A percentile compares a stretch with the other conserved stretches of the same genome.
These are phyloP conservation scores for Geotrichum aggregatum DNA, from an alignment of 1,139 yeast species.

Conservation along the genomic window DNA sequence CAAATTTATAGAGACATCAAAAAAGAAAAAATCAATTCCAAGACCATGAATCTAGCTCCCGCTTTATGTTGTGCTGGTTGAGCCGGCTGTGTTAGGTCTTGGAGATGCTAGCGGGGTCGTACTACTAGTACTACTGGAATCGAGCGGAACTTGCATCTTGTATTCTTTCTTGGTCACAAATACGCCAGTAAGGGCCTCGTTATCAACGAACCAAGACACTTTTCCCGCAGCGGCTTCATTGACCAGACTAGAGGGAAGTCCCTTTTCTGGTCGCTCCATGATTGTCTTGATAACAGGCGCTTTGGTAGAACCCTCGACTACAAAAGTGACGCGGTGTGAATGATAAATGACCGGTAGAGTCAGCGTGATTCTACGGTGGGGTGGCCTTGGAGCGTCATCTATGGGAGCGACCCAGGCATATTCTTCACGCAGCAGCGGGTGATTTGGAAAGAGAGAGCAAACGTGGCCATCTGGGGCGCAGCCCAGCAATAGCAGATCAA, in stretches of 20 bases:
- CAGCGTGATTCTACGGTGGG: constrained; percentile 79
- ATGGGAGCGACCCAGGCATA: constrained; percentile 97
- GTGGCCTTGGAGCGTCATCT: constrained; percentile 87
- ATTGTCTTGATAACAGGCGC: constrained; percentile 90
- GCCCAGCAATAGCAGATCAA: constrained; percentile 83
- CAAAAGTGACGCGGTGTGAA: constrained; percentile 87
- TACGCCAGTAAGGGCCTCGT: constrained; percentile 85
- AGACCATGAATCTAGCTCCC: too few relatives aligned
- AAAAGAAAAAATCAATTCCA: neutral
- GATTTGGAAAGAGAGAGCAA: constrained; percentile 91
- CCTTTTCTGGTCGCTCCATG: constrained; percentile 96
- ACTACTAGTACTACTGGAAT: neutral
- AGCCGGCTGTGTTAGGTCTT: neutral
- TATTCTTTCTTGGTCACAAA: constrained; percentile 72
- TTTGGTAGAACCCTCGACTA: constrained; percentile 92
- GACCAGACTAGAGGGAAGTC: constrained; percentile 88
- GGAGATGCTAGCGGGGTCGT: constrained; percentile 3
- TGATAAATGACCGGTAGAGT: constrained; percentile 95
- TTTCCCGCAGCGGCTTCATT: constrained; percentile 96
- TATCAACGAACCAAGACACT: constrained; percentile 96
- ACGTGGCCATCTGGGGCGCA: constrained; percentile 99
- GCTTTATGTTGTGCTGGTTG: too few relatives aligned
- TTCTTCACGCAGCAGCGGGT: constrained; percentile 80
- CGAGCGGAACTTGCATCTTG: constrained; percentile 39
- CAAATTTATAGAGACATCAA: neutral